Percentiles rank a stretch among this genome's conserved stretches.
These are phyloP conservation scores for Clathrospora elynae DNA, from an alignment of 2,329 filamentous ascomycete species.

Conservation along the genomic window DNA sequence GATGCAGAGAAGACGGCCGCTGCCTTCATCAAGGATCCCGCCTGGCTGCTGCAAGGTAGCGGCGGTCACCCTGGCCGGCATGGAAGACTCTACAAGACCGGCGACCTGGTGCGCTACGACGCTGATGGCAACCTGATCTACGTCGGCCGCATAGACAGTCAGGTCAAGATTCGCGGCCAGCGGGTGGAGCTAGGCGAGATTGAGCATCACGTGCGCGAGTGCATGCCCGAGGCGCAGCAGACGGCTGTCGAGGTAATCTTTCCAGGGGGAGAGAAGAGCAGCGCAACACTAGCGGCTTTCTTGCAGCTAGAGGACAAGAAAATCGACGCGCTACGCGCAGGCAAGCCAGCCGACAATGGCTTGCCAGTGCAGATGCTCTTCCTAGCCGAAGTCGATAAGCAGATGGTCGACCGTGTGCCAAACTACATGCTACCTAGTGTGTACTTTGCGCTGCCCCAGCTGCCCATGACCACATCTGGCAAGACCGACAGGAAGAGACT, in stretches of 20 bases:
- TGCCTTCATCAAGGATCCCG: constrained; percentile 18
- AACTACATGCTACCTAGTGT: constrained; percentile 51
- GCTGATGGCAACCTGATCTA: constrained; percentile 22
- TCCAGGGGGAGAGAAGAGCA: too few relatives aligned
- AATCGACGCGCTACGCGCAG: too few relatives aligned
- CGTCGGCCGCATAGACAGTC: constrained; percentile 26
- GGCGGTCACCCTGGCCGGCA: not conserved
- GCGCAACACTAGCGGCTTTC: too few relatives aligned
- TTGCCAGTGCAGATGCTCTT: too few relatives aligned
- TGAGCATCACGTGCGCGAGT: constrained; percentile 10
- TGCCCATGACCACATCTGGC: constrained; percentile 54
- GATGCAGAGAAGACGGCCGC: constrained; percentile 19
- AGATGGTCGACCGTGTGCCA: constrained; percentile 14
- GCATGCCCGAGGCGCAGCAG: too few relatives aligned
- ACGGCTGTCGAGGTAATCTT: too few relatives aligned
- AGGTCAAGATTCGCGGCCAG: constrained; percentile 33
- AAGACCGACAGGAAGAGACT: constrained; percentile 44
- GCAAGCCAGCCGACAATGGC: too few relatives aligned
- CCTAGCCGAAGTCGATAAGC: too few relatives aligned
- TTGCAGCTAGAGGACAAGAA: too few relatives aligned
- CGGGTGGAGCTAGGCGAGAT: constrained; percentile 35
- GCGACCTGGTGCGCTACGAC: constrained; percentile 24
- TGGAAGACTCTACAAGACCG: constrained; percentile 37
- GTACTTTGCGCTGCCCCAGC: constrained; percentile 51
- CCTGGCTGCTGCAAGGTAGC: not conserved